Conservation (phyloP, 2,329 filamentous ascomycete species). For the Rhynchosporium secalis region DNA sequence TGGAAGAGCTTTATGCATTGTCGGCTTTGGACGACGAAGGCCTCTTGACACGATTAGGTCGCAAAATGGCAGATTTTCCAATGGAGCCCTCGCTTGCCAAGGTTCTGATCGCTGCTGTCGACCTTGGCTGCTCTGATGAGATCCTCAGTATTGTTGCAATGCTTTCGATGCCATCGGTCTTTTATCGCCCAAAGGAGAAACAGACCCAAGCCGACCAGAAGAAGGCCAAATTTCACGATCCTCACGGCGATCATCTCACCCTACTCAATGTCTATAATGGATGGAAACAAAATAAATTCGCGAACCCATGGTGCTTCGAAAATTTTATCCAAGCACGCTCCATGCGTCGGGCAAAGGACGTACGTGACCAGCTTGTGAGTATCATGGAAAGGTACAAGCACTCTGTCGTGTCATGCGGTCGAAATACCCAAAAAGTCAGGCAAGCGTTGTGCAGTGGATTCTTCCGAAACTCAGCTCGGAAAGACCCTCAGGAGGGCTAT, state of each 20-base stretch:
- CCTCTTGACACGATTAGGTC: constrained; percentile 82
- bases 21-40: constrained; percentile 94
- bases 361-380: constrained; percentile 84
- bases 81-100: constrained; percentile 95
- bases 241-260: constrained; percentile 90
- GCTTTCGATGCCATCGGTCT: constrained; percentile 83
- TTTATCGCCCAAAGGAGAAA: constrained; percentile 97
- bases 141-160: constrained; percentile 93
- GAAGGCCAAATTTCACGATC: constrained; percentile 96
- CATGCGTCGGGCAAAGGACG: constrained; percentile 87
- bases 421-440: constrained; percentile 82
- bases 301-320: constrained; percentile 91
- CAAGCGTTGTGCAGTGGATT: constrained; percentile 90
- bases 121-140: constrained; percentile 88
- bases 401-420: constrained; percentile 77
- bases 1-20: constrained; percentile 92
- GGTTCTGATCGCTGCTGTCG: constrained; percentile 82
- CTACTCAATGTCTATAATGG: constrained; percentile 94
- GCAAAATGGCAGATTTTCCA: constrained; percentile 98
- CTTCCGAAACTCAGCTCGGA: constrained; percentile 92
- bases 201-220: constrained; percentile 95
- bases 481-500: constrained; percentile 95
- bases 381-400: constrained; percentile 95
- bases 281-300: constrained; percentile 87
- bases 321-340: constrained; percentile 94